phyloP scores from a whole-genome alignment of 2,329 filamentous ascomycete species.

The Verticillium zaregamsianum region DNA sequence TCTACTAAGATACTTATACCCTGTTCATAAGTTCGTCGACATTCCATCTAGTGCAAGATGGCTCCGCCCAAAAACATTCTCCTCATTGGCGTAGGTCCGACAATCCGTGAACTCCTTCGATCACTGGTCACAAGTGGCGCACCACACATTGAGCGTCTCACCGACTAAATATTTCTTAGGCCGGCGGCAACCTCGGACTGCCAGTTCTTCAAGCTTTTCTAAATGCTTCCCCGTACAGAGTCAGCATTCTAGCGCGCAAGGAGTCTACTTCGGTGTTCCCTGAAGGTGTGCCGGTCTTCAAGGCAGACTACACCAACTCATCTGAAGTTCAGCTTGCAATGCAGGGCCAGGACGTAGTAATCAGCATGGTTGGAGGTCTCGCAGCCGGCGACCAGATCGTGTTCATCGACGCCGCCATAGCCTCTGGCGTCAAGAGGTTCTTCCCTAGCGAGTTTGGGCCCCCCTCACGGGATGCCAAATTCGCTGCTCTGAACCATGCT shows the following conservation, averaged over 20 bases:
- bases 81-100: no score
- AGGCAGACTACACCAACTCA: slow-evolving; percentile 1
- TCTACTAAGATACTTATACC: no score
- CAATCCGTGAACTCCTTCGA: no score
- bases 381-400: slow-evolving; percentile 36
- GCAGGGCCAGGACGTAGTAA: slow-evolving; percentile 50
- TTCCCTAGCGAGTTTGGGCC: slow-evolving; percentile 53
- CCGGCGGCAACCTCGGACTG: slow-evolving; percentile 34
- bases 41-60: no score
- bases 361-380: slow-evolving; percentile 30
- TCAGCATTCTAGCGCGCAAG: slow-evolving; percentile 50
- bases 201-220: slow-evolving; percentile 32
- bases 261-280: slow-evolving; percentile 31
- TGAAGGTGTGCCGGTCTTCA: slow-evolving; percentile 18
- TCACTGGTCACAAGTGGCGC: no score
- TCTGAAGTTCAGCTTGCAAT: slow-evolving; percentile 22
- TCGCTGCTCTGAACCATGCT: background rate
- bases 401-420: slow-evolving; percentile 48
- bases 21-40: no score
- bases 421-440: slow-evolving; percentile 55
- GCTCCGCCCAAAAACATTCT: no score
- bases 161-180: slow-evolving; percentile 14
- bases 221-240: slow-evolving; percentile 33
- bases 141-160: no score
- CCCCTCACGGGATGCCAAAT: background rate